These are phyloP conservation scores for Leishmania martiniquensis DNA, from an alignment of 208 protist genomes.

Conservation along the genomic window DNA sequence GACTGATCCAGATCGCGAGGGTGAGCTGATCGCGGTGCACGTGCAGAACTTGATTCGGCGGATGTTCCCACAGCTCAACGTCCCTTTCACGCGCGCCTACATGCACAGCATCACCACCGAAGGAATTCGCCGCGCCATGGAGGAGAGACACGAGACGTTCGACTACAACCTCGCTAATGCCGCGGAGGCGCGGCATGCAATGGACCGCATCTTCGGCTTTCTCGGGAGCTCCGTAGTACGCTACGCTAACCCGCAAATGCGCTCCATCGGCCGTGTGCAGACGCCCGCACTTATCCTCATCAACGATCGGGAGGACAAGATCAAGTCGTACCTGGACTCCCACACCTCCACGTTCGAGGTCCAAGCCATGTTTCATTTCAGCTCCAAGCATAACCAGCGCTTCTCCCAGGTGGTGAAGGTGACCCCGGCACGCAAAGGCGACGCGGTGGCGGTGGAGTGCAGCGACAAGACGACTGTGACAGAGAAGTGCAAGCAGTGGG, in stretches of 20 bases:
- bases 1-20: slow-evolving; percentile 91
- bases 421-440: slow-evolving; percentile 22
- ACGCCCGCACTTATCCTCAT: slow-evolving; percentile 92
- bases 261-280: slow-evolving; percentile 92
- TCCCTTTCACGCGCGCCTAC: slow-evolving; percentile 91
- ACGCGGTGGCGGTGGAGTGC: slow-evolving; percentile 35
- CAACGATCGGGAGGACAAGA: slow-evolving; percentile 73
- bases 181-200: slow-evolving; percentile 88
- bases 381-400: slow-evolving; percentile 26
- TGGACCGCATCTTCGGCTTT: slow-evolving; percentile 93
- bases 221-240: slow-evolving; percentile 90
- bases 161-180: slow-evolving; percentile 89
- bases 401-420: slow-evolving; percentile 71
- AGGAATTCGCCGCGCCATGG: slow-evolving; percentile 80
- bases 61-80: slow-evolving; percentile 77
- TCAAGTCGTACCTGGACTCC: slow-evolving; percentile 59
- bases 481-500: slow-evolving; percentile 36
- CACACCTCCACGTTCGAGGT: slow-evolving; percentile 65
- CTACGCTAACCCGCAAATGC: slow-evolving; percentile 86
- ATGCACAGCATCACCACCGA: slow-evolving; percentile 93
- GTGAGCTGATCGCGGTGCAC: slow-evolving; percentile 92
- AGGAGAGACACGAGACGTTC: slow-evolving; percentile 59
- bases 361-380: slow-evolving; percentile 67
- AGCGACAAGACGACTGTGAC: slow-evolving; percentile 33
- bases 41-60: slow-evolving; percentile 69